phyloP scores from a whole-genome alignment of 768 basidiomycete species.

The Fomitopsis pulvina region DNA sequence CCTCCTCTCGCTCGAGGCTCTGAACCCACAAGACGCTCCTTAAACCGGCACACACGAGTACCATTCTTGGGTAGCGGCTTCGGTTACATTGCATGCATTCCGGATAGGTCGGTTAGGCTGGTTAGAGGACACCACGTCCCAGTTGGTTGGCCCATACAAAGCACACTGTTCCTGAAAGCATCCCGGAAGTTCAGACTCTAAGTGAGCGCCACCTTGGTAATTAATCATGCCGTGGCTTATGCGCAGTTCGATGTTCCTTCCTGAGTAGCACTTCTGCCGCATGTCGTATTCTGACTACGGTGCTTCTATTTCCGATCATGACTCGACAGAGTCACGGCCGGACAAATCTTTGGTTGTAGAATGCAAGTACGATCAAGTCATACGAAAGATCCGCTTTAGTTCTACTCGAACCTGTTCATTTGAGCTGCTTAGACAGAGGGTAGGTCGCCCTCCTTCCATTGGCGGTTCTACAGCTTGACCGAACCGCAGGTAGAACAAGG shows the following conservation, averaged over 20 bases:
- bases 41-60: no score
- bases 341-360: constrained; percentile 79
- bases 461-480: constrained; percentile 1
- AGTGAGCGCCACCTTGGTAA: neutral
- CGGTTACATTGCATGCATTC: no score
- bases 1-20: no score
- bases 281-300: constrained; percentile 23
- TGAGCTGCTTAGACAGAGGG: constrained; percentile 66
- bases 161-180: no score
- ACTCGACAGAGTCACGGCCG: constrained; percentile 40
- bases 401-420: constrained; percentile 78
- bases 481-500: constrained; percentile 70
- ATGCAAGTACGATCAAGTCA: constrained; percentile 65
- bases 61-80: no score
- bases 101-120: no score
- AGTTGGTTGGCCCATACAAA: no score
- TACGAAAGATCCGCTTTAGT: constrained; percentile 72
- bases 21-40: no score
- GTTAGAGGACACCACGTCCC: no score
- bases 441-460: constrained; percentile 27
- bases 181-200: no score
- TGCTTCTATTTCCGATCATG: constrained; percentile 15
- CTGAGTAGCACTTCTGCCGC: constrained; percentile 4
- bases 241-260: constrained; percentile 8
- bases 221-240: no score